Base-by-base conservation (phyloP, 1,139 yeast genomes). In the Taphrina pruni region DNA sequence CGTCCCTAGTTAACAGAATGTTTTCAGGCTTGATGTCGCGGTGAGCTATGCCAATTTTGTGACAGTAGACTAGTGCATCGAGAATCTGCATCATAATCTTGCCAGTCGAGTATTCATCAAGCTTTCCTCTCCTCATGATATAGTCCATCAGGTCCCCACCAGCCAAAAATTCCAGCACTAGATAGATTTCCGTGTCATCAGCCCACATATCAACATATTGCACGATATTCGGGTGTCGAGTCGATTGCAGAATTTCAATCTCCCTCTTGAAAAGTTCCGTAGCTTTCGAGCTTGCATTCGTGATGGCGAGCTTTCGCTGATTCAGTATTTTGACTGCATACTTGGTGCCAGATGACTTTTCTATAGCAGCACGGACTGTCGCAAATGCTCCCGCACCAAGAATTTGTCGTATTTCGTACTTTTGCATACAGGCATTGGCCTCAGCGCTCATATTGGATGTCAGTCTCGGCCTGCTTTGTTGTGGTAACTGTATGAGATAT, bases 331-430 rank as follows among this genome's bases (percentile, higher is more conserved):
- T 94, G 36, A 91, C 96, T 0, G 99, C 99, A 77, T 82, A 92
- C 1, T 92, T 84, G 73, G 88, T 86, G 11, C 98, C 97, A 0
- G 97, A 87, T 6, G 86, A 79, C 70, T 97, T 83, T 75, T 92
- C 95, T 0, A 93, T 86, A 1, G 96, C 97, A 76, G 90, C 90
- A 74, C 91, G 88, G 26, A 94, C 99, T 0, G 93, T 89, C 2
- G 98, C 98, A 83, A 94, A 94, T 6, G 98, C 98, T 8, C 99
- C 99, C 74, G 90, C 95, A 0, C 99, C 99, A 1, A 94, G 88
- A 6, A 90, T 87, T 74, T 89, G 96, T 71, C 90, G 87, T 41
- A 94, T 85, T 17, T 90, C 89, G 77, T 87, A 94, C 74, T 88
- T 89, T 71, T 85, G 86, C 75, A 85, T 84, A 20, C 94, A 88